These are phyloP conservation scores for Dentipellis sp. DNA, from an alignment of 768 basidiomycete species.

Conservation along the genomic window DNA sequence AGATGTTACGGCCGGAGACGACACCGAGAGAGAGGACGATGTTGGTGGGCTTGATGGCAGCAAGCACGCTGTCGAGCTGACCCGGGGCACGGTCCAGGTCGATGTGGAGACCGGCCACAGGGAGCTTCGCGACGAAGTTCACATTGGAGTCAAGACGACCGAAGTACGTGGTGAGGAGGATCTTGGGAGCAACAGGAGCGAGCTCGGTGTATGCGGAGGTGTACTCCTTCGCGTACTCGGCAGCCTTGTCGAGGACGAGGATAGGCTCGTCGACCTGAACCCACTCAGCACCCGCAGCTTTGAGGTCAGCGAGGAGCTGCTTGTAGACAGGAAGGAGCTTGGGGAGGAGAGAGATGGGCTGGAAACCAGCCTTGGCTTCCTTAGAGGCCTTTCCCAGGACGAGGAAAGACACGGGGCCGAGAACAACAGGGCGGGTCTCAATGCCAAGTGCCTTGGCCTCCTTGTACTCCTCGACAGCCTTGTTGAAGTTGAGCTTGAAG, in stretches of 20 bases:
- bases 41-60: conserved; percentile 74
- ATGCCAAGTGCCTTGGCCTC: conserved; percentile 91
- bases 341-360: conserved; percentile 83
- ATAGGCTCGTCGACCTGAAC: conserved; percentile 98
- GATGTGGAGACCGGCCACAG: conserved; percentile 89
- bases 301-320: conserved; percentile 82
- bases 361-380: conserved; percentile 74
- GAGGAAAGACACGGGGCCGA: conserved; percentile 95
- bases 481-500: conserved; percentile 95
- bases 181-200: conserved; percentile 76
- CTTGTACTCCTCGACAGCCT: conserved; percentile 86
- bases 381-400: conserved; percentile 86
- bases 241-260: conserved; percentile 84
- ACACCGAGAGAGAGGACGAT: conserved; percentile 87
- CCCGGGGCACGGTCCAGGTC: conserved; percentile 90
- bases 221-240: conserved; percentile 71
- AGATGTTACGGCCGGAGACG: conserved; percentile 98
- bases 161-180: conserved; percentile 94
- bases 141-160: conserved; percentile 91
- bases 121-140: conserved; percentile 82
- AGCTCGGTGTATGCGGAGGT: conserved; percentile 74
- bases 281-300: conserved; percentile 86
- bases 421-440: conserved; percentile 87
- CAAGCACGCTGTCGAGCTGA: conserved; percentile 77
- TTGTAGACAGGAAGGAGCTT: conserved; percentile 89